phyloP scores from a whole-genome alignment of 257 asterid genomes.

The Parsonsia alboflavescens region DNA sequence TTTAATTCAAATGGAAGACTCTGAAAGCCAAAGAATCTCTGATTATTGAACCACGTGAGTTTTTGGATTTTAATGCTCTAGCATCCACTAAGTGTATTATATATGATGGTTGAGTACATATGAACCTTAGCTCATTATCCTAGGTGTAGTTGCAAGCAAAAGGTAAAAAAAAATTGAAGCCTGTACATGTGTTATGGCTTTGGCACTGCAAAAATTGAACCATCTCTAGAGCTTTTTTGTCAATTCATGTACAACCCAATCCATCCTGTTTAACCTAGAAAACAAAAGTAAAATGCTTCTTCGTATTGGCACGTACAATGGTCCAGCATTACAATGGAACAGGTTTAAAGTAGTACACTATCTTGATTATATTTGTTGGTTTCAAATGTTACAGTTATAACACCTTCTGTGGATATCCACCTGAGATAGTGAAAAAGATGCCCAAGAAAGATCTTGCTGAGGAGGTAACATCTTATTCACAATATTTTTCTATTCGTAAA shows the following conservation, averaged over 20 bases:
- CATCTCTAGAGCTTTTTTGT: not conserved
- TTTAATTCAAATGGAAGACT: slow-evolving; percentile 5
- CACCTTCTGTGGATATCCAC: slow-evolving; percentile 93
- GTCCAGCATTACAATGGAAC: not conserved
- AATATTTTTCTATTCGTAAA: not conserved
- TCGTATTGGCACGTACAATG: not conserved
- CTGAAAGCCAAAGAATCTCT: not conserved
- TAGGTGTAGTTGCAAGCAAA: not conserved
- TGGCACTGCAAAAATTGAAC: not conserved
- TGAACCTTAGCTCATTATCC: not conserved
- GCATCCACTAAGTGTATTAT: not conserved
- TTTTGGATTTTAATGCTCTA: not conserved
- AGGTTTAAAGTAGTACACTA: not conserved
- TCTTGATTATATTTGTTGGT: slow-evolving; percentile 16
- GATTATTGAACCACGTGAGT: not conserved
- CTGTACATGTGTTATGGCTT: not conserved
- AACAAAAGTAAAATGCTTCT: not conserved
- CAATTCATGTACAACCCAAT: not conserved
- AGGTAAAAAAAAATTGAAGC: not conserved
- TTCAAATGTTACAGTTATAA: slow-evolving; percentile 54
- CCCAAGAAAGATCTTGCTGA: slow-evolving; percentile 99
- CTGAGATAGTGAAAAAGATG: slow-evolving; percentile 96
- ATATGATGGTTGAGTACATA: not conserved
- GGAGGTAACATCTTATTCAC: slow-evolving; percentile 51
- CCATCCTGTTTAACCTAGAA: not conserved